These are phyloP conservation scores for maize (Zea mays) DNA, from an alignment of 176 grass and related monocot species.

Conservation along the genomic window Zm-B73-REFERENCE-NAM-5.0 NC_050098.1:173660001-173660500, in stretches of 20 bases:
- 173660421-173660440: slow-evolving; percentile 1
- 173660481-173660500: slow-evolving; percentile 65
- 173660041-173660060: neutral
- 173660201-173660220: neutral
- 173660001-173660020: slow-evolving; percentile 75
- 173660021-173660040: slow-evolving; percentile 39
- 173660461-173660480: slow-evolving; percentile 78
- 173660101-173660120: too few relatives aligned
- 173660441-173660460: slow-evolving; percentile 47
- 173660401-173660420: neutral
- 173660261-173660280: slow-evolving; percentile 64
- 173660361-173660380: neutral
- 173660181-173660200: neutral
- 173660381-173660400: neutral
- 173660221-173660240: slow-evolving; percentile 46
- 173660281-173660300: slow-evolving; percentile 57
- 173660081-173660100: neutral
- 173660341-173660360: neutral
- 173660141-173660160: too few relatives aligned
- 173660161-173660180: too few relatives aligned
- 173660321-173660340: slow-evolving; percentile 43
- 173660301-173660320: slow-evolving; percentile 61
- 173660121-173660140: too few relatives aligned
- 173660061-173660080: neutral
- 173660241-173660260: slow-evolving; percentile 64